phyloP scores from a whole-genome alignment of 345 rosid species.

The Laguncularia racemosa region DNA sequence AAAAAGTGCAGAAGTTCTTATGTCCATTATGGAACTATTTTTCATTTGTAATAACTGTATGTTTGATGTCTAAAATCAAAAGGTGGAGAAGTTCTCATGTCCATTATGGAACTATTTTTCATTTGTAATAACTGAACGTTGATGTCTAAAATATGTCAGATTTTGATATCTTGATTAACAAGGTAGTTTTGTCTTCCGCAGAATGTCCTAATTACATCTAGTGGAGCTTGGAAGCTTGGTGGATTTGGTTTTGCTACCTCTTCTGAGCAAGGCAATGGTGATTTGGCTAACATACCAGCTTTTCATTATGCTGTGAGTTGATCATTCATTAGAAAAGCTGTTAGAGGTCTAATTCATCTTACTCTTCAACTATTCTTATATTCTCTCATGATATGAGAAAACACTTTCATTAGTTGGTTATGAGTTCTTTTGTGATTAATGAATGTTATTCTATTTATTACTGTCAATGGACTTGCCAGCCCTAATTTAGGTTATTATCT shows the following conservation, averaged over 20 bases:
- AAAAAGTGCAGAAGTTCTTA: too few species aligned
- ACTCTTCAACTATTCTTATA: neutral
- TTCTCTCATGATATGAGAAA: neutral
- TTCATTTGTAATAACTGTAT: neutral
- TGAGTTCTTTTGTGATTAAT: too few species aligned
- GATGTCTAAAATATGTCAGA: neutral
- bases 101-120: neutral
- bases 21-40: neutral
- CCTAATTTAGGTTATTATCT: too few species aligned
- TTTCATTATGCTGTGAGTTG: conserved; percentile 86
- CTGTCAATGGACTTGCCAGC: too few species aligned
- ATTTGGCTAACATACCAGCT: conserved; percentile 48
- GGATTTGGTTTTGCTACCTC: conserved; percentile 90
- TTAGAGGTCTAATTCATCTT: neutral
- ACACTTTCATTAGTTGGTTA: neutral
- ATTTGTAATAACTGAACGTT: neutral
- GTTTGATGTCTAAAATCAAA: neutral
- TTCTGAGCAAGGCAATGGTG: conserved; percentile 46
- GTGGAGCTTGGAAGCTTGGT: conserved; percentile 98
- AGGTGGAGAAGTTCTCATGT: too few species aligned
- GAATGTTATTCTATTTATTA: too few species aligned
- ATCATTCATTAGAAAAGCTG: conserved; percentile 6
- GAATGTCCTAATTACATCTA: conserved; percentile 81
- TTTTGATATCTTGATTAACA: neutral
- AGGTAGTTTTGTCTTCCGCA: conserved; percentile 17